phyloP scores from a whole-genome alignment of 2,329 filamentous ascomycete species.

The Talaromyces sp. region DNA sequence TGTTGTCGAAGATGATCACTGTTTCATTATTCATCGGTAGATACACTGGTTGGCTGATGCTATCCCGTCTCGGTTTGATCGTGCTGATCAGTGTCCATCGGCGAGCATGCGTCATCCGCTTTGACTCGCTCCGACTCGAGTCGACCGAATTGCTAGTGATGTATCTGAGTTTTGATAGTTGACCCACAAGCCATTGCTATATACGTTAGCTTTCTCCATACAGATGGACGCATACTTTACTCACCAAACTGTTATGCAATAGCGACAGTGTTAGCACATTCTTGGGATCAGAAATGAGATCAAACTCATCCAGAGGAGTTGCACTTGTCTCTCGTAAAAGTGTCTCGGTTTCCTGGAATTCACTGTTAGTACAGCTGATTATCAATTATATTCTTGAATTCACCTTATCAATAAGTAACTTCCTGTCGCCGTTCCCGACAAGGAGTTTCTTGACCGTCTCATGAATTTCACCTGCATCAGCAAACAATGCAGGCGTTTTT shows the following conservation, averaged over 20 bases:
- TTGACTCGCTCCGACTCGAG: conserved; percentile 42
- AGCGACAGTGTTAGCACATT: conserved; percentile 80
- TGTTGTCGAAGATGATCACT: conserved; percentile 81
- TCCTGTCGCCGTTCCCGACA: conserved; percentile 51
- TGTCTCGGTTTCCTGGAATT: conserved; percentile 50
- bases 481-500: conserved; percentile 67
- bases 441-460: conserved; percentile 68
- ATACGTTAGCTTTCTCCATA: neutral
- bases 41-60: conserved; percentile 63
- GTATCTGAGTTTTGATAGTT: conserved; percentile 75
- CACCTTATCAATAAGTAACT: conserved; percentile 61
- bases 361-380: conserved; percentile 19
- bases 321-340: conserved; percentile 55
- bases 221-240: conserved; percentile 16
- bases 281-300: conserved; percentile 87
- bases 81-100: conserved; percentile 81
- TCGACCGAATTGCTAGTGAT: conserved; percentile 68
- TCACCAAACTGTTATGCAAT: conserved; percentile 85
- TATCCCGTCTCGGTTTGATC: conserved; percentile 55
- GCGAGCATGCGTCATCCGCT: conserved; percentile 54
- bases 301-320: conserved; percentile 66
- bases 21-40: conserved; percentile 85
- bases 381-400: neutral
- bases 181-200: conserved; percentile 82
- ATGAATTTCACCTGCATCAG: conserved; percentile 68